Conservation (phyloP, 2,329 filamentous ascomycete genomes). For the Pseudopithomyces maydicus region DNA sequence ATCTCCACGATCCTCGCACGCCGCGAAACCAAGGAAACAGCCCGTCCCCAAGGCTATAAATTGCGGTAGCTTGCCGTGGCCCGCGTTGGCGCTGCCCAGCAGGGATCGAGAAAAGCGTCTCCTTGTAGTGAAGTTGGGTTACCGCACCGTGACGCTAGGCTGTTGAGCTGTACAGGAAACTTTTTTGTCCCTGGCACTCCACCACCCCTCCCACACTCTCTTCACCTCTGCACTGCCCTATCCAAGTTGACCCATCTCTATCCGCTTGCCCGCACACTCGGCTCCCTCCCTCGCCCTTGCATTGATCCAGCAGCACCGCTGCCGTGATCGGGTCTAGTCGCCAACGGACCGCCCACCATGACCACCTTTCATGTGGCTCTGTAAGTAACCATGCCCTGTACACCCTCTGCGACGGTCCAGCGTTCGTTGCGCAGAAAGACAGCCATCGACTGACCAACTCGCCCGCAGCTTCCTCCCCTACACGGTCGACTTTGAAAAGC, state of each 20-base stretch:
- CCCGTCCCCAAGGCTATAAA: conserved; percentile 3
- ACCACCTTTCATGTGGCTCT: conserved; percentile 65
- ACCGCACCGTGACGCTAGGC: conserved; percentile 2
- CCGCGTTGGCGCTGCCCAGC: conserved; percentile 4
- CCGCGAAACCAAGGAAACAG: conserved; percentile 13
- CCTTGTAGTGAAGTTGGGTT: neutral
- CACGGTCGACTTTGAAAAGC: conserved; percentile 79
- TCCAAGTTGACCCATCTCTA: neutral
- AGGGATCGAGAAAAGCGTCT: neutral
- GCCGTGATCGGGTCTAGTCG: conserved; percentile 9
- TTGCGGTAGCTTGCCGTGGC: neutral
- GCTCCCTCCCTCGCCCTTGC: conserved; percentile 1
- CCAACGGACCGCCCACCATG: conserved; percentile 48
- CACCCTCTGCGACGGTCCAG: no score
- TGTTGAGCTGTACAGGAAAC: neutral
- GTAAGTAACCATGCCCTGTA: conserved; percentile 56
- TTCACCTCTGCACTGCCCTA: neutral
- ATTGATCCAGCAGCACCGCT: conserved; percentile 10
- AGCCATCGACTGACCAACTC: conserved; percentile 11
- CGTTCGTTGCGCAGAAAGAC: neutral
- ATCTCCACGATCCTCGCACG: conserved; percentile 1
- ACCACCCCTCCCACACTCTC: neutral
- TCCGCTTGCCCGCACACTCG: neutral
- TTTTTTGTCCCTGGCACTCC: neutral
- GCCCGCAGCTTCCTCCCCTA: conserved; percentile 82